Evolutionary conservation across 768 basidiomycete genomes (phyloP), one percentile per base, ranked within the genome.

Genomic region (Psilocybe sp.): DNA sequence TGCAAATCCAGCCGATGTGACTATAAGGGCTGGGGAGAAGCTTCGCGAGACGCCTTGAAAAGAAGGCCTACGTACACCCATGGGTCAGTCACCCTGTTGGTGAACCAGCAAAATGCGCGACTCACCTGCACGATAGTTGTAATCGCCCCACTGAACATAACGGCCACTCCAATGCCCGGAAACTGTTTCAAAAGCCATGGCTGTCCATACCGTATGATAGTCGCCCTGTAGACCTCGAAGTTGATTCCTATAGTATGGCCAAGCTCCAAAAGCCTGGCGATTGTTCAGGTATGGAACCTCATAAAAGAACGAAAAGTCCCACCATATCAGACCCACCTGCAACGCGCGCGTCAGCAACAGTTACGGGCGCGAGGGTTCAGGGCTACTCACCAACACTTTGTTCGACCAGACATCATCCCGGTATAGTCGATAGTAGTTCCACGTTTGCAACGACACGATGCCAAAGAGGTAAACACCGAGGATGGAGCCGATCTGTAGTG

Each of bases 171-270:
- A 34, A 63, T 47, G 35, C 60, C 53, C 38, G 51, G 49, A 50
- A 64, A 59, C 7, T 53, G 60, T 16, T 53, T 55, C 9, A 64
- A 41, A 10, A 56, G 52, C 38, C 64, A 52, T 3, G 64, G 60
- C 15, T 52, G 32, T 1, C 62, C 61, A 6, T 63, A 65, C 1
- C 54, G 50, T 5, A 55, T 56, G 28, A 72, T 63, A 1, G 69
- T 70, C 33, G 62, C 56, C 4, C 52, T 54, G 49, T 70, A 70
- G n/a, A 70, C 54, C 4, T 63, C 61, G 40, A 61, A 61, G 31
- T 54, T 54, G 11, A 65, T 56, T 1, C 62, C 59, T 2, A 65
- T 47, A 2, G 67, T 66, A 56, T 67, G 65, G 4, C 53, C 61
- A 11, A 63, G 50, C 43, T 68, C 68, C 1, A 64, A 38, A 7